phyloP scores from a whole-genome alignment of 306 rosid genomes.

The Macrotyloma uniflorum region DNA sequence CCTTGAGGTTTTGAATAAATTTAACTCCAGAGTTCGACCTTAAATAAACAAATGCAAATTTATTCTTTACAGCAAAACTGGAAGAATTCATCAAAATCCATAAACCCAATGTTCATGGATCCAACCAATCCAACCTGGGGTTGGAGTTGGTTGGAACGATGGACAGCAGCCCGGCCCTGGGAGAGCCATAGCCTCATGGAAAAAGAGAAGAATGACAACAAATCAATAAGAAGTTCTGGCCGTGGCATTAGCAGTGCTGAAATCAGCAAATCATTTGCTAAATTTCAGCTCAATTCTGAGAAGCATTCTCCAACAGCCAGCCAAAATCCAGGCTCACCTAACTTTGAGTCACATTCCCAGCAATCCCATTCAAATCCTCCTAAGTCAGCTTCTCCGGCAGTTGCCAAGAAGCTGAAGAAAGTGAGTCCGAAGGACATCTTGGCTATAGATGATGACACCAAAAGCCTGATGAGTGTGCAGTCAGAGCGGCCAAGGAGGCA shows the following conservation, averaged over 20 bases:
- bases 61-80: constrained; percentile 61
- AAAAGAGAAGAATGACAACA: constrained; percentile 61
- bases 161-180: constrained; percentile 78
- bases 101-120: constrained; percentile 92
- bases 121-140: constrained; percentile 98
- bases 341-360: constrained; percentile 48
- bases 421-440: constrained; percentile 65
- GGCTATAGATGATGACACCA: constrained; percentile 65
- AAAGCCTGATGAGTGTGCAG: constrained; percentile 64
- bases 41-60: background rate
- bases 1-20: constrained; percentile 28
- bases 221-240: constrained; percentile 59
- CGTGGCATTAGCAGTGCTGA: constrained; percentile 67
- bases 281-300: constrained; percentile 81
- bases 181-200: constrained; percentile 56
- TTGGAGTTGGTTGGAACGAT: constrained; percentile 98
- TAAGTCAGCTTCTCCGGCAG: constrained; percentile 55
- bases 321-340: constrained; percentile 62
- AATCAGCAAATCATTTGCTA: constrained; percentile 90
- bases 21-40: constrained; percentile 26
- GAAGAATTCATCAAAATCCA: constrained; percentile 71
- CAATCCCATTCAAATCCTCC: constrained; percentile 59
- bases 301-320: constrained; percentile 78
- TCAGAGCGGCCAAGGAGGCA: constrained; percentile 82
- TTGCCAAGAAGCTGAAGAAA: constrained; percentile 56